phyloP scores from a whole-genome alignment of 1,284 basidiomycete genomes.

The Puccinia sorghi region DNA sequence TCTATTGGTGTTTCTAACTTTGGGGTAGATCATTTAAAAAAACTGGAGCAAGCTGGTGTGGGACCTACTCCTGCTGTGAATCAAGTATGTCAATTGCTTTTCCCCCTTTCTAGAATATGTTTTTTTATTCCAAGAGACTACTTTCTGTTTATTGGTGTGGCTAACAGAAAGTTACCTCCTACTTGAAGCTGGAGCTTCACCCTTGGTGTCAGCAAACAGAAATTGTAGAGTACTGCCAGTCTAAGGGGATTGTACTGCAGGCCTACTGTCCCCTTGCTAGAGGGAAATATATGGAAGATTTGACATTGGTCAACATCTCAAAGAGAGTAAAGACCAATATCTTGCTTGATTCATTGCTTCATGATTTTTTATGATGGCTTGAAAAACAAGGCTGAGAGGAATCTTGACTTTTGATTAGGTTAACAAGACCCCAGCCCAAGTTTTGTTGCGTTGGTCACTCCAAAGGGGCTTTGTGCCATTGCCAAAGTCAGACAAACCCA shows the following conservation, averaged over 20 bases:
- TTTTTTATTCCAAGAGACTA: no score
- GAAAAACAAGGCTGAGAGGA: no score
- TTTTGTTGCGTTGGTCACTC: slow-evolving; percentile 78
- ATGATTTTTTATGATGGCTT: no score
- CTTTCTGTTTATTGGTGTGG: background rate
- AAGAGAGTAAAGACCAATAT: slow-evolving; percentile 62
- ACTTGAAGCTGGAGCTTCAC: slow-evolving; percentile 68
- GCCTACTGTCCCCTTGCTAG: slow-evolving; percentile 75
- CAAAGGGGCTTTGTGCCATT: slow-evolving; percentile 68
- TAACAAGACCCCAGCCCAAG: slow-evolving; percentile 68
- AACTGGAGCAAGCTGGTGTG: slow-evolving; percentile 67
- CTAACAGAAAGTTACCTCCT: no score
- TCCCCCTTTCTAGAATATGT: no score
- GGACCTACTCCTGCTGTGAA: slow-evolving; percentile 71
- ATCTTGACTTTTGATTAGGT: slow-evolving; percentile 60
- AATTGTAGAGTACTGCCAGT: slow-evolving; percentile 73
- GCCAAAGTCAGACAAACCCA: slow-evolving; percentile 53
- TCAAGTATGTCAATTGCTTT: slow-evolving; percentile 83
- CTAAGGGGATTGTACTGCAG: slow-evolving; percentile 70
- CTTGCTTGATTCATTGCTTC: background rate
- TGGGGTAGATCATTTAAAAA: slow-evolving; percentile 73
- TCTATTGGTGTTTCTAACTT: slow-evolving; percentile 76
- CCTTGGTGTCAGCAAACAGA: slow-evolving; percentile 78
- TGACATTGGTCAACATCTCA: slow-evolving; percentile 64
- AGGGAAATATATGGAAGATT: slow-evolving; percentile 65